Evolutionary conservation across 805 yeast genomes (phyloP), one percentile per base, ranked within the genome.

Genomic region (Clavispora vitiphila): DNA sequence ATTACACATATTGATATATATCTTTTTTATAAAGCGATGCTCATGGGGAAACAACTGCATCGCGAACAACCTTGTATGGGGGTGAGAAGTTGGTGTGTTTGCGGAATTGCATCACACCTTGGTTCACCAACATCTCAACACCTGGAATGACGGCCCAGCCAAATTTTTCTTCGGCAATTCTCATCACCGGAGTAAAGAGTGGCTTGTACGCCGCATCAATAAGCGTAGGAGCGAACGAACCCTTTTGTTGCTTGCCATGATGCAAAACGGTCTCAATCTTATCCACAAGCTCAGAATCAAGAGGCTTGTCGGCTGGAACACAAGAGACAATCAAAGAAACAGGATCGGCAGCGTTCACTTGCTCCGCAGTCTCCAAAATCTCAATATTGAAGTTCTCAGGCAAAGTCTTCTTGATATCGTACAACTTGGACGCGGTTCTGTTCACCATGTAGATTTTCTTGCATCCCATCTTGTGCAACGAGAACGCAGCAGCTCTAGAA

Each of bases 181-280:
- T 69, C 96, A 93, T 90, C 31, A 91, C 69, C 16, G 95, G 93
- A 0, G 99, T 91, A 14, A 81, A 73, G 21, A 78, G 67, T 14
- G 98, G 98, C 61, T 88, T 90, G 71, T 93, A 93, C 18, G 97
- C 95, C 37, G 98, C 97, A 51, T 93, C 99, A 39, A 93, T 67
- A 21, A 91, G 69, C 10, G 77, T 71, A 12, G 84, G 81, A 2
- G 60, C 57, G 41, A 74, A 72, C 0, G 67, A 72, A n/a, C 60
- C 55, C 16, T 53, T 47, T 12, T 60, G 57, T 18, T 50, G 46
- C 6, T 53, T 42, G 11, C 77, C 74, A 37, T 67, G 71, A 16
- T 60, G 45, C 50, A 84, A 69, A 35, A 77, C 56, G 23, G 60
- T 55, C 46, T 77, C 76, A 36, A 86, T 57, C 40, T 69, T 74